phyloP scores from a whole-genome alignment of 768 basidiomycete genomes.

The Sarcodon aspratus region DNA sequence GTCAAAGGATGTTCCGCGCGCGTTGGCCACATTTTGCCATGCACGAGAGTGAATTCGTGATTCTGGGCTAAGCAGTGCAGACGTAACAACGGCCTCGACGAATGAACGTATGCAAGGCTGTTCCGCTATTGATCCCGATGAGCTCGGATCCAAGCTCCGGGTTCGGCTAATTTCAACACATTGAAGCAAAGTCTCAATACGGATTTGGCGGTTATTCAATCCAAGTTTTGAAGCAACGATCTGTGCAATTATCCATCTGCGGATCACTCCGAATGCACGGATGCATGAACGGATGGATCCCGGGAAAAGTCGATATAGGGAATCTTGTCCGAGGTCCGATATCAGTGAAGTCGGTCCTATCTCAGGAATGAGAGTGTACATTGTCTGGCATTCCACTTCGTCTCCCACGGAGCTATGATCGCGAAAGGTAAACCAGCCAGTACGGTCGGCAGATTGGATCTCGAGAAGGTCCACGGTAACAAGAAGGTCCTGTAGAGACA shows the following conservation, averaged over 20 bases:
- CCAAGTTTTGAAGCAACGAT: conserved; percentile 57
- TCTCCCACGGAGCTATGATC: conserved; percentile 49
- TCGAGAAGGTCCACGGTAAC: conserved; percentile 70
- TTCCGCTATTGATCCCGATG: conserved; percentile 27
- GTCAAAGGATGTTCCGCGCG: conserved; percentile 52
- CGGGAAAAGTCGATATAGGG: conserved; percentile 62
- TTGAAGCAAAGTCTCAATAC: conserved; percentile 63
- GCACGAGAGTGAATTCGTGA: conserved; percentile 69
- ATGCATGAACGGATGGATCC: conserved; percentile 68
- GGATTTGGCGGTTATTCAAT: conserved; percentile 47
- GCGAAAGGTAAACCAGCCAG: conserved; percentile 62
- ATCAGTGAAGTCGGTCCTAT: conserved; percentile 65
- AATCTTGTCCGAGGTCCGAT: conserved; percentile 58
- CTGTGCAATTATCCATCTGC: conserved; percentile 70
- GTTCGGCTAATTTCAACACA: conserved; percentile 66
- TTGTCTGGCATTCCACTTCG: conserved; percentile 65
- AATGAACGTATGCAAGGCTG: conserved; percentile 67
- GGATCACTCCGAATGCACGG: conserved; percentile 63
- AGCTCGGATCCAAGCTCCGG: conserved; percentile 20
- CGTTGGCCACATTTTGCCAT: conserved; percentile 64
- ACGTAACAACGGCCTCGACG: conserved; percentile 63
- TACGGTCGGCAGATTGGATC: conserved; percentile 68
- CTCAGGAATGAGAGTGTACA: conserved; percentile 63
- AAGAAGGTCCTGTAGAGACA: conserved; percentile 52
- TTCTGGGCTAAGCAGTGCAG: conserved; percentile 70